Evolutionary conservation across 2,329 filamentous ascomycete species (phyloP), one percentile per base, ranked within the genome.

Genomic region (Penicillium janthinellum): DNA sequence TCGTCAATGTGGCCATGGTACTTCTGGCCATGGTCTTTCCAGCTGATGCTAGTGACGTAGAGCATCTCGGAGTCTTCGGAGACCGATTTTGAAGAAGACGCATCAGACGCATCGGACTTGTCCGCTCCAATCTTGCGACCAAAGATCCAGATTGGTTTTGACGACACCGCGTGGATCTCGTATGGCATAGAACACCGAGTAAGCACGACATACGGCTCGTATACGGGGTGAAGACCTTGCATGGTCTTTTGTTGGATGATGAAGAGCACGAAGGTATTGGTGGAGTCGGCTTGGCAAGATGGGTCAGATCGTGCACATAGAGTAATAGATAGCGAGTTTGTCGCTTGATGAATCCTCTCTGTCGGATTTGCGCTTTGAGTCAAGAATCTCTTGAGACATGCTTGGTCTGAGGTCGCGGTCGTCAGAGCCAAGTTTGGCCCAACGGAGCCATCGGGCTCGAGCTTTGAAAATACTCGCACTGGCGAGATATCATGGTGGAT

Each of bases 401-500:
- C 35, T 14, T 38, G 35, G 35, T 38, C 35, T 4, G 35, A 38
- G 15, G 11, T 38, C 35, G 35, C 35, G 35, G 35, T 38, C 35
- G 14, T 12, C 10, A 38, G 35, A 38, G 35, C 35, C 35, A 38
- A 38, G 12, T 38, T 38, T 38, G 35, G 35, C 35, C 35, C 35
- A 14, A 38, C 14, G 12, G 35, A 12, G 35, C 35, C 35, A 14
- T 38, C 35, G 35, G 14, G 11, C 35, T 38, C 35, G 35, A 38
- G 35, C 14, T 38, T 38, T 2, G 35, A 38, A 38, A 38, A 38
- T 14, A 38, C 35, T 15, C 35, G 35, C 35, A 38, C 35, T 14
- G 35, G 84, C 0, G 68, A 64, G 2, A 86, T 67, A 62, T 86
- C 83, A 68, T 86, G 80, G 67, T 87, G 84, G 1, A 78, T 75